phyloP scores from a whole-genome alignment of 1,284 basidiomycete species.

The Irpex sp. region DNA sequence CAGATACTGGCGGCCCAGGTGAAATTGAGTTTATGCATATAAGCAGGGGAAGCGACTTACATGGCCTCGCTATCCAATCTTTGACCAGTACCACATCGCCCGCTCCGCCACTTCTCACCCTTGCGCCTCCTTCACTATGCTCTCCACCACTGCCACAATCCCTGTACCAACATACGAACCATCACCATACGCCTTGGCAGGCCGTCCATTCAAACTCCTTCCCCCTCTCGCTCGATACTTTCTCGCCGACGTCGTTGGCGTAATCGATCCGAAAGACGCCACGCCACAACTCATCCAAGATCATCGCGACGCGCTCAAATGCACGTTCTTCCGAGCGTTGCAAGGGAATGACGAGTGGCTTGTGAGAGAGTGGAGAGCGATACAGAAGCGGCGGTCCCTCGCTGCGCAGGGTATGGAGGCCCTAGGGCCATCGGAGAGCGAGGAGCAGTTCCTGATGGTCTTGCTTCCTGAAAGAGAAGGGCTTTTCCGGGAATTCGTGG shows the following conservation, averaged over 20 bases:
- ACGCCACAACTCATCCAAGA: not conserved
- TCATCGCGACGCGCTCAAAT: not conserved
- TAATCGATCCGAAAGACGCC: not conserved
- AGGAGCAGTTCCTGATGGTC: constrained; percentile 1
- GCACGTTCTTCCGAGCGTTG: not conserved
- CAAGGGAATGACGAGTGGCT: constrained; percentile 5
- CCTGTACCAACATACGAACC: constrained; percentile 4
- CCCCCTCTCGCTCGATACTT: constrained; percentile 5
- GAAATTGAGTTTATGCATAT: not conserved
- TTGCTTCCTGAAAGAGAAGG: constrained; percentile 6
- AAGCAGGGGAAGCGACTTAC: not conserved
- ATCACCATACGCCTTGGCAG: constrained; percentile 5
- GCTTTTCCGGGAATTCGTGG: constrained; percentile 4
- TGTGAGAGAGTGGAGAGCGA: not conserved
- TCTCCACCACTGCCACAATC: not conserved
- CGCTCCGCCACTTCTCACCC: not conserved
- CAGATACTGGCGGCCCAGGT: not conserved
- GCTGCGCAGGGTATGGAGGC: not conserved
- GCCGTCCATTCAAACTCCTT: constrained; percentile 6
- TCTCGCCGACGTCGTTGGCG: not conserved
- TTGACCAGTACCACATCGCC: not conserved
- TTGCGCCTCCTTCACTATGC: not conserved
- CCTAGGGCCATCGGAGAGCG: not conserved
- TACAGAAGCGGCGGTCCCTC: not conserved
- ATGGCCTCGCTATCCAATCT: not conserved